Base-by-base conservation (phyloP, 345 rosid species). In the Zanthoxylum bungeanum region DNA sequence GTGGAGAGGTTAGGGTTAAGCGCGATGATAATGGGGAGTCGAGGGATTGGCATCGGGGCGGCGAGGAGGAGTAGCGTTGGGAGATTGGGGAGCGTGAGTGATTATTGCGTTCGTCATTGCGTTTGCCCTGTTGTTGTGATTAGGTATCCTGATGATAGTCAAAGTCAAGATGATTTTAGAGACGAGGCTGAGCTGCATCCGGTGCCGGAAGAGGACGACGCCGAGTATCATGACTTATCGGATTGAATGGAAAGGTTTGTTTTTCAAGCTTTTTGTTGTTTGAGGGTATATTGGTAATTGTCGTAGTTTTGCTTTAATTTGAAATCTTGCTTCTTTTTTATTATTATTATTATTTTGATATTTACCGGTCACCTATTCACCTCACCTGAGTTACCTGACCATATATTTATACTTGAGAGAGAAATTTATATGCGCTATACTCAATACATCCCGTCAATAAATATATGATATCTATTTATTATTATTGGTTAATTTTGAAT, bases 111-210 rank as follows among this genome's bases (percentile, higher is more conserved):
- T 8, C 90, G 78, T 27, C 93, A 91, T 80, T 91, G 97, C 65
- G 85, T 85, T 62, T 93, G 98, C 69, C 98, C 98, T 3, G 98
- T 93, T 30, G 89, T 93, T 59, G 93, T 91, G 24, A 86, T 79
- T 33, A 82, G 87, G 46, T 78, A 53, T 58, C 84, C 87, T 5
- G 85, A 78, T 9, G 82, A 75, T 68, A 79, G 75, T 31, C 83
- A 81, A 22, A 76, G 75, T 36, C 82, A 80, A 22, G 73, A 55
- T 16, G 52, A 64, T 14, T 47, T 51, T 11, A 81, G 57, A 22
- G 69, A 58, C 33, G 82, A 78, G 39, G 67, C 53, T 24, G 85
- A 81, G 68, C 71, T 86, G 58, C 85, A 77, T 37, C 85, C 88
- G 24, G 89, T 89, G 42, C 87, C 91, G 21, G 93, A 88, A 69